Base-by-base conservation (phyloP, 2,329 filamentous ascomycete species). In the Colletotrichum lindemuthianum region DNA sequence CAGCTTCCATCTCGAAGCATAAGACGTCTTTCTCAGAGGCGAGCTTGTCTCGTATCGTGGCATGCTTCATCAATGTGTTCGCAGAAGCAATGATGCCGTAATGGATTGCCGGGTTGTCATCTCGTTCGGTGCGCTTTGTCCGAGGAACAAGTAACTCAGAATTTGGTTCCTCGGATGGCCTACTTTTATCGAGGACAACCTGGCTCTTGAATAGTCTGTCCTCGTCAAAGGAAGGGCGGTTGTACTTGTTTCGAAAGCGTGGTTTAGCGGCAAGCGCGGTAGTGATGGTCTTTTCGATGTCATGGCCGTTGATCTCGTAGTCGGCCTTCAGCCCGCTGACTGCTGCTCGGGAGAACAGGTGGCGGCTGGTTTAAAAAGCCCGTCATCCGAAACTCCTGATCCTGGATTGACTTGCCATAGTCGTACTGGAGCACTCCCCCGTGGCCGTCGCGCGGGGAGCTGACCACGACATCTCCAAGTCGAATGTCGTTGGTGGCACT, bases 51-150 rank as follows among this genome's bases (percentile, higher is more conserved):
- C 79, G 69, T 0, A 64, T 58, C 0, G 12, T 2, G 1, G 70
- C 74, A 13, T 76, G 69, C 49, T 75, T 78, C 53, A 82, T 75
- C 0, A 80, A 74, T 2, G 70, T 66, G 40, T 78, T 75, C 0
- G 72, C 74, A 0, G 77, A 78, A 0, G 71, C 73, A 13, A 76
- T 70, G 1, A 65, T 8, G 2, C 71, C 70, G 9, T 67, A 71
- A 43, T 73, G 71, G 4, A 71, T 51, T 3, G 60, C 51, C 8
- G 60, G 53, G 2, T 39, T 24, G 10, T 55, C n/a, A 2, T n/a
- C 5, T 47, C 11, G 5, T 7, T 7, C 32, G 8, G 12, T 11
- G 1, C 51, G 51, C 2, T 36, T 12, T 6, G 24, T 24, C 11
- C 52, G 13, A 1, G 12, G 3, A 1, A 44, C 40, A 2, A 36